Conservation (phyloP, 306 rosid species). For the Astragalus glycyphyllos region DNA sequence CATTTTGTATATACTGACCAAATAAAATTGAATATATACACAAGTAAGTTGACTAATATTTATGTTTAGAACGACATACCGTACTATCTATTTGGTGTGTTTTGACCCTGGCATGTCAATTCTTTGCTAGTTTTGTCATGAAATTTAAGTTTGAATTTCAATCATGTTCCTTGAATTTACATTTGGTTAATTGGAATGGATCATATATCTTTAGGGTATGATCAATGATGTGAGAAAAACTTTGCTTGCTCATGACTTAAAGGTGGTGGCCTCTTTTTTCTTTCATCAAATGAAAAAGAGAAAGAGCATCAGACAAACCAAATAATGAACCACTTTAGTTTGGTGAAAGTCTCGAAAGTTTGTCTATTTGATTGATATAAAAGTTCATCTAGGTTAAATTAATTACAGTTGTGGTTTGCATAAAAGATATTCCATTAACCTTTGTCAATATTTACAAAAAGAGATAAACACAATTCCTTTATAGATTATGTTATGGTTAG, state of each 20-base stretch:
- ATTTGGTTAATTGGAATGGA: slow-evolving; percentile 35
- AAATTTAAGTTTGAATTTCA: slow-evolving; percentile 22
- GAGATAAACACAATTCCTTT: too few relatives aligned
- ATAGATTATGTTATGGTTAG: too few relatives aligned
- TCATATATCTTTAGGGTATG: not conserved
- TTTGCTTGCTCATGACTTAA: slow-evolving; percentile 75
- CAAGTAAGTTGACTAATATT: not conserved
- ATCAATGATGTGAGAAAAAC: slow-evolving; percentile 28
- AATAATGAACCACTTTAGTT: slow-evolving; percentile 48
- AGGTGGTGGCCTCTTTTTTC: slow-evolving; percentile 48
- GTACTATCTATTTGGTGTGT: not conserved
- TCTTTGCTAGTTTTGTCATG: slow-evolving; percentile 32
- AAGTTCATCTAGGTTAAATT: slow-evolving; percentile 29
- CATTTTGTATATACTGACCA: too few relatives aligned
- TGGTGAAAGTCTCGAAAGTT: slow-evolving; percentile 49
- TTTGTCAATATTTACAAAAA: too few relatives aligned
- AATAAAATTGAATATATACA: too few relatives aligned
- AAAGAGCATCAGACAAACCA: slow-evolving; percentile 43
- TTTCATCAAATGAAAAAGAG: slow-evolving; percentile 42
- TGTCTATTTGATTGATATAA: slow-evolving; percentile 38
- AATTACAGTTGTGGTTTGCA: not conserved
- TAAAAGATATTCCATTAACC: too few relatives aligned
- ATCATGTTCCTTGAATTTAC: slow-evolving; percentile 36
- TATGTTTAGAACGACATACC: not conserved
- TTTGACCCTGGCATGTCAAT: not conserved